These are phyloP conservation scores for Ophiostoma angusticollis DNA, from an alignment of 2,329 filamentous ascomycete species.

Conservation along the genomic window DNA sequence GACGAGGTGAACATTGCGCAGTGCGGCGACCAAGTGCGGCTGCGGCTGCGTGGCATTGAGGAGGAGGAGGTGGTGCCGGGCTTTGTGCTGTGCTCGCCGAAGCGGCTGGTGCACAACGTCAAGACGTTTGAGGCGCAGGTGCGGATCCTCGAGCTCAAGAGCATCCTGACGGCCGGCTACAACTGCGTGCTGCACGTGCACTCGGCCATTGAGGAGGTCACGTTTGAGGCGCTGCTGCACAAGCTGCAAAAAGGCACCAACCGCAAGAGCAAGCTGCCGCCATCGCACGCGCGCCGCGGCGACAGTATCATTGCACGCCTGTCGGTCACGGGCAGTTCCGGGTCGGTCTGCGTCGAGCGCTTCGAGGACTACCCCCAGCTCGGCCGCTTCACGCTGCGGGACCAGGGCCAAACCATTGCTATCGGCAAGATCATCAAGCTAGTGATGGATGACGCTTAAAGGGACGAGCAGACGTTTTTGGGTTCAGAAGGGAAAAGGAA, in stretches of 20 bases:
- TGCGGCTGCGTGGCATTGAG: conserved; percentile 87
- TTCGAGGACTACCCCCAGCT: conserved; percentile 96
- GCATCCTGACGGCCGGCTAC: conserved; percentile 84
- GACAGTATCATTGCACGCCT: conserved; percentile 84
- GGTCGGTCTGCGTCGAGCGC: conserved; percentile 79
- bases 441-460: conserved; percentile 25
- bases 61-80: conserved; percentile 94
- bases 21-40: conserved; percentile 87
- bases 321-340: conserved; percentile 73
- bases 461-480: neutral
- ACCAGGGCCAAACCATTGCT: conserved; percentile 96
- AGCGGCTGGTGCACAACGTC: conserved; percentile 86
- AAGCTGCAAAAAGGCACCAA: conserved; percentile 91
- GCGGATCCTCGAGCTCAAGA: conserved; percentile 86
- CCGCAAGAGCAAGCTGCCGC: conserved; percentile 84
- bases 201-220: conserved; percentile 94
- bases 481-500: too few relatives aligned
- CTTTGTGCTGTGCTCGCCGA: conserved; percentile 91
- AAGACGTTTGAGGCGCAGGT: conserved; percentile 90
- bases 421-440: conserved; percentile 99
- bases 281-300: conserved; percentile 74
- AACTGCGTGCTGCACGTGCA: conserved; percentile 98
- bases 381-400: conserved; percentile 79
- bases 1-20: conserved; percentile 73
- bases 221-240: conserved; percentile 76